phyloP scores from a whole-genome alignment of 2,329 filamentous ascomycete genomes.

The Ustilaginoidea virens region DNA sequence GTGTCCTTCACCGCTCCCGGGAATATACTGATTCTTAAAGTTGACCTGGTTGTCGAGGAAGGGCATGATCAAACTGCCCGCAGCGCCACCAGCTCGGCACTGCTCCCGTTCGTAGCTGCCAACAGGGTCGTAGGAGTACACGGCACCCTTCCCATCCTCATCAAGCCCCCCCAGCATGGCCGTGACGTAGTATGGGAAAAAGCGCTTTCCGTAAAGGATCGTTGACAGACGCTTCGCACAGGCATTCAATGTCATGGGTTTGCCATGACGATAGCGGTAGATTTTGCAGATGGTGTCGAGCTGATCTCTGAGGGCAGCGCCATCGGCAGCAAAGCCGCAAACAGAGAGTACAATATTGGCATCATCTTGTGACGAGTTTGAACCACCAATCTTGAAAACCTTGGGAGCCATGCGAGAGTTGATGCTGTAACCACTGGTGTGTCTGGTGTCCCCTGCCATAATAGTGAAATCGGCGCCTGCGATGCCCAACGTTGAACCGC shows the following conservation, averaged over 20 bases:
- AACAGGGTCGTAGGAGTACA: slow-evolving; percentile 96
- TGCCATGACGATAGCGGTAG: slow-evolving; percentile 96
- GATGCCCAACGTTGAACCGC: slow-evolving; percentile 90
- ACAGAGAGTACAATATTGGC: slow-evolving; percentile 83
- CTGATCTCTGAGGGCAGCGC: slow-evolving; percentile 82
- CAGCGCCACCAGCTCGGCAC: slow-evolving; percentile 84
- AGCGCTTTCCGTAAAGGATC: slow-evolving; percentile 92
- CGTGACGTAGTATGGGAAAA: slow-evolving; percentile 97
- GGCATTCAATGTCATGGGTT: slow-evolving; percentile 85
- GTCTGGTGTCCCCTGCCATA: slow-evolving; percentile 91
- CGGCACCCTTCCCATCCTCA: slow-evolving; percentile 81
- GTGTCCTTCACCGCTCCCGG: slow-evolving; percentile 72
- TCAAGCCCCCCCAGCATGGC: slow-evolving; percentile 90
- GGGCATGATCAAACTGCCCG: slow-evolving; percentile 91
- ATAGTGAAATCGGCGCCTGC: slow-evolving; percentile 89
- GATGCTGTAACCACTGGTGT: slow-evolving; percentile 95
- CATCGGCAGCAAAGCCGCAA: slow-evolving; percentile 90
- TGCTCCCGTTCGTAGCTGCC: slow-evolving; percentile 96
- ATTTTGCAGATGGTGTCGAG: slow-evolving; percentile 94
- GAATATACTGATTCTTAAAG: slow-evolving; percentile 96
- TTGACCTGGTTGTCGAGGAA: slow-evolving; percentile 99
- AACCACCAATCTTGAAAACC: slow-evolving; percentile 92
- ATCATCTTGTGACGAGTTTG: slow-evolving; percentile 70
- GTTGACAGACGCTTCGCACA: slow-evolving; percentile 91
- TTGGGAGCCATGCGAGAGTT: slow-evolving; percentile 93